These are phyloP conservation scores for Chaetomium sp. DNA, from an alignment of 2,329 filamentous ascomycete species.

Conservation along the genomic window DNA sequence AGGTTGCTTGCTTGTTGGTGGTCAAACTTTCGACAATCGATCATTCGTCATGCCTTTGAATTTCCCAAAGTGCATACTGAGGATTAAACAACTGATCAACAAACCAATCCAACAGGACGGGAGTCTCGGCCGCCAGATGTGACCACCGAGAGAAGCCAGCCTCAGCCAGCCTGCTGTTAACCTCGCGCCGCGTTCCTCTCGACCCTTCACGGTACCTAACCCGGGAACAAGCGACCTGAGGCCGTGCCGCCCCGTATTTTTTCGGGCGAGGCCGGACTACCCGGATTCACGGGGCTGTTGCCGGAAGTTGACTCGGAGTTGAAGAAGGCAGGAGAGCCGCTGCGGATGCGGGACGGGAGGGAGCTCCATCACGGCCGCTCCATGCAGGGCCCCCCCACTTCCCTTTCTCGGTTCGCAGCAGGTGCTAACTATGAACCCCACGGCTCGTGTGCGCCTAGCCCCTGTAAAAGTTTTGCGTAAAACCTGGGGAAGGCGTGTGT, in stretches of 20 bases:
- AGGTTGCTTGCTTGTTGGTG: constrained; percentile 13
- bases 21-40: constrained; percentile 1
- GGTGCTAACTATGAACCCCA: constrained; percentile 27
- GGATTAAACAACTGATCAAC: neutral
- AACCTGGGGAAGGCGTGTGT: constrained; percentile 33
- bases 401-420: constrained; percentile 20
- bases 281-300: constrained; percentile 5
- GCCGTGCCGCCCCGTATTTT: neutral
- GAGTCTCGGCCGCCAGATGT: constrained; percentile 20
- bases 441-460: constrained; percentile 15
- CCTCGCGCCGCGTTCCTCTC: neutral
- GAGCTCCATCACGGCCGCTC: neutral
- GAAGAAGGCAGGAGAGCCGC: neutral
- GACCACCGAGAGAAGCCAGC: constrained; percentile 2
- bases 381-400: constrained; percentile 14
- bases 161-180: neutral
- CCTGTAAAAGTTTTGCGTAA: constrained; percentile 31
- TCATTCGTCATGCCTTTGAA: constrained; percentile 16
- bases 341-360: neutral
- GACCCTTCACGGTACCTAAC: neutral
- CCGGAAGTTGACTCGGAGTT: neutral
- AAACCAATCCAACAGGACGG: too few relatives aligned
- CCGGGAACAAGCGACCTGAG: neutral
- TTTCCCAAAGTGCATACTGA: neutral
- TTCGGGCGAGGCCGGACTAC: constrained; percentile 1